Percentiles rank a stretch among this genome's conserved stretches.
Conservation (phyloP, 345 rosid genomes). For the Raphanus raphanistrum region DNA sequence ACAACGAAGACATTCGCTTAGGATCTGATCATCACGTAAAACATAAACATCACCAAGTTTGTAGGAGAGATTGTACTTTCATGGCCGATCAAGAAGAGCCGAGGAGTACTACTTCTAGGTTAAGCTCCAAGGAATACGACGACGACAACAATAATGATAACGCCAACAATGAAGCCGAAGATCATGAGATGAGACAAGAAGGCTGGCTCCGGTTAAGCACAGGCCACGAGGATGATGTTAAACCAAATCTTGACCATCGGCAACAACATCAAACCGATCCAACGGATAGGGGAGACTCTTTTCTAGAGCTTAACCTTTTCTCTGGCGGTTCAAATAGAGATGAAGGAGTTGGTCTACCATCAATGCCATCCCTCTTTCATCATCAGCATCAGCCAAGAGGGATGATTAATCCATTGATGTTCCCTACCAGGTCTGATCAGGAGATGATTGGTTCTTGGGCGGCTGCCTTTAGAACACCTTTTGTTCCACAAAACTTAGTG, state of each 20-base stretch:
- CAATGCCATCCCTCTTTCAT: conserved; percentile 34
- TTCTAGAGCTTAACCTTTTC: conserved; percentile 42
- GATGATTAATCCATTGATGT: conserved; percentile 46
- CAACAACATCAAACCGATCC: conserved; percentile 39
- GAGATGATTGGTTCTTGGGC: conserved; percentile 52
- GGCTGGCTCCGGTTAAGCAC: conserved; percentile 87
- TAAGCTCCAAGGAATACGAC: conserved; percentile 57
- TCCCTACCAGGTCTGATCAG: conserved; percentile 40
- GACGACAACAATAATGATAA: neutral
- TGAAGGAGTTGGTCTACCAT: conserved; percentile 40
- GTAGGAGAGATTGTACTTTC: conserved; percentile 36
- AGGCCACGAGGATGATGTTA: conserved; percentile 44
- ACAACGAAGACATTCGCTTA: conserved; percentile 37
- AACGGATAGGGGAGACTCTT: conserved; percentile 34
- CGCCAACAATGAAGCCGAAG: neutral
- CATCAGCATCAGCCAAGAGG: conserved; percentile 42
- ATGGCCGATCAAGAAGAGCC: conserved; percentile 89
- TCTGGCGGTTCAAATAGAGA: conserved; percentile 35
- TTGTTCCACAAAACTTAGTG: conserved; percentile 43
- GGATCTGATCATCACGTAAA: conserved; percentile 52
- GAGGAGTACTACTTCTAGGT: conserved; percentile 54
- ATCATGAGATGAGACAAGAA: conserved; percentile 39
- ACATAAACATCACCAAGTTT: conserved; percentile 24
- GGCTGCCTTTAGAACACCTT: conserved; percentile 57
- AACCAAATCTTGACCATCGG: conserved; percentile 31